Conservation (phyloP, 2,329 filamentous ascomycete genomes). For the Diaporthe sp. region DNA sequence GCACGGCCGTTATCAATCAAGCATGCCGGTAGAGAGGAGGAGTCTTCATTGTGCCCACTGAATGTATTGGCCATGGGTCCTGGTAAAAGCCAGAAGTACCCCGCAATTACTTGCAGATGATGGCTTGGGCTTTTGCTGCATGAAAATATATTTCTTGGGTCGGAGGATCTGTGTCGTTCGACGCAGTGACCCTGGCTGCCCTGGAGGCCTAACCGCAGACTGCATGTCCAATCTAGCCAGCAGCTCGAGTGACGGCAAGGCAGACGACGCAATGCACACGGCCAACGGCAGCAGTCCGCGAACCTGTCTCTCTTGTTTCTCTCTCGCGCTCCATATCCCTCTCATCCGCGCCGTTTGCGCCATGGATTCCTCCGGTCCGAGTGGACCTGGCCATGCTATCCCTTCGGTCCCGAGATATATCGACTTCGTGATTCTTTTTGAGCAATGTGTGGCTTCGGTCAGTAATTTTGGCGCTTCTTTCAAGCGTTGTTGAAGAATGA, state of each 20-base stretch:
- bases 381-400: neutral
- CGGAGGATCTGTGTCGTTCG: neutral
- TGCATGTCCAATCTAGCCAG: conserved; percentile 4
- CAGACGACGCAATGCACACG: neutral
- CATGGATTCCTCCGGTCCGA: neutral
- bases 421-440: neutral
- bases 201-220: neutral
- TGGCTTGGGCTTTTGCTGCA: neutral
- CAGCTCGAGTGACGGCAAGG: neutral
- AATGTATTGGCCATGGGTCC: neutral
- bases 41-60: neutral
- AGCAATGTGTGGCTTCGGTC: neutral
- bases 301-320: neutral
- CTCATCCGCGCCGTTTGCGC: neutral
- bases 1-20: neutral
- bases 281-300: neutral
- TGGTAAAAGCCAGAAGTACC: neutral
- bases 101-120: neutral
- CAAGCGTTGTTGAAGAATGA: neutral
- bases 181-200: neutral
- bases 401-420: conserved; percentile 25
- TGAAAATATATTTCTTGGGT: neutral
- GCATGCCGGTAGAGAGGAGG: neutral
- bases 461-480: neutral
- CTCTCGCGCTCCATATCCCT: neutral